Evolutionary conservation across 148 eudicot genomes (phyloP), one percentile per base, ranked within the genome.

Genomic region (Dysphania ambrosioides): DNA sequence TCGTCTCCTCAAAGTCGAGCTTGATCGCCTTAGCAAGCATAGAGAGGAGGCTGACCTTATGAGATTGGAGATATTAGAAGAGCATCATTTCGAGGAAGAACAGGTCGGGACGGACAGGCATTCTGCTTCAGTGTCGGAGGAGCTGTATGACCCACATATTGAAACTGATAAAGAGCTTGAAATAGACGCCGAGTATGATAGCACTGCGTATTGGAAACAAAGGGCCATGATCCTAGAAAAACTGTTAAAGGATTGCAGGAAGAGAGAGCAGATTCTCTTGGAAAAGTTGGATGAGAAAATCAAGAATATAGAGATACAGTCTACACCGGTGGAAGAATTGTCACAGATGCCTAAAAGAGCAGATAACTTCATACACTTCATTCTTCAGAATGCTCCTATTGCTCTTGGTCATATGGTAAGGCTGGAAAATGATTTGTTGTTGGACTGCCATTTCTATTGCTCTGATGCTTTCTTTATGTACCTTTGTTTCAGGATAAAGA

Each of bases 381-480:
- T 93, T 77, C 97, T 93, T 77, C 95, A 93, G 76, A 93, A 86
- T 80, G 95, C 98, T 64, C 98, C 98, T 8, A 90, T 93, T 77
- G 93, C 89, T 66, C 86, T 93, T 63, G 98, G 95, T 67, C 97
- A 93, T 75, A 90, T 89, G 96, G 97, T 93, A 87, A 80, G 70
- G 32, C 60, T 36, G 24, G 26, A 78, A 29, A 34, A 35, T 36
- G n/a, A n/a, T n/a, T n/a, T n/a, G n/a, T n/a, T n/a, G n/a, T n/a
- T n/a, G n/a, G n/a, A 58, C 31, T 72, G 21, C 36, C 16, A 29
- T 49, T n/a, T 31, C 27, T 21, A 30, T 6, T 53, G 31, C 6
- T n/a, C 66, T 78, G 72, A 57, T 7, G 49, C 34, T 80, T 78
- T 42, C 32, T 12, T 65, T 11, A 42, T 70, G 57, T 57, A 70